Evolutionary conservation across 2,329 filamentous ascomycete species (phyloP), one percentile per base, ranked within the genome.

Genomic region (Penicillium brasilianum): DNA sequence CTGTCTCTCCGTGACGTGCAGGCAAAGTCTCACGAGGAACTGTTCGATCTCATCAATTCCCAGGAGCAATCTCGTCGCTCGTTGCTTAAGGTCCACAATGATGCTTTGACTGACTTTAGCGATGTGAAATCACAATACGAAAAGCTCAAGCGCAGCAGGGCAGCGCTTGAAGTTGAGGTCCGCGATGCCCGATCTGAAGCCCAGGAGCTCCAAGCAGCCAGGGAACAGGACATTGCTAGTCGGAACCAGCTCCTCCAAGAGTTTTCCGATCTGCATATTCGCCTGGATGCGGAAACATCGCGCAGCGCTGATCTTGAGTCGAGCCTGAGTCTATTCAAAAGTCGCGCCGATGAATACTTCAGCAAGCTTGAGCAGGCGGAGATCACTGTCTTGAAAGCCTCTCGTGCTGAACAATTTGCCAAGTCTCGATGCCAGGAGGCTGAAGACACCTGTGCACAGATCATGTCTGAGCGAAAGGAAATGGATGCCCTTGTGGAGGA

Each of bases 361-460:
- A 91, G 88, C 81, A 97, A 97, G 78, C 87, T 99, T 20, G 94
- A 99, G 77, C 94, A 98, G 74, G 95, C 95, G 16, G 94, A 99
- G 76, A 96, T 98, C 67, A 89, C 93, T 0, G 93, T 98, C 18
- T 85, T 99, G 65, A 97, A 97, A 76, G 94, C 94, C 16, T 90
- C 86, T 62, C 87, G 94, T 25, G 94, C 95, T 0, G 94, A 98
- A 77, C 92, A 97, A 70, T 97, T 98, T 75, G 94, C 94, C 59
- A 96, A 92, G 77, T 84, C 90, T 0, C 94, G 97, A 74, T 91
- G 92, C 10, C 89, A 88, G 71, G 94, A 99, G 78, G 90, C 93
- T 0, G 95, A 98, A 72, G 93, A 98, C 61, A 93, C 89, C 6
- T 97, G 90, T 70, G 93, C 92, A 0, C 89, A 90, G 66, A 90